These are phyloP conservation scores for Clarireedia paspali DNA, from an alignment of 2,329 filamentous ascomycete species.

Conservation along the genomic window DNA sequence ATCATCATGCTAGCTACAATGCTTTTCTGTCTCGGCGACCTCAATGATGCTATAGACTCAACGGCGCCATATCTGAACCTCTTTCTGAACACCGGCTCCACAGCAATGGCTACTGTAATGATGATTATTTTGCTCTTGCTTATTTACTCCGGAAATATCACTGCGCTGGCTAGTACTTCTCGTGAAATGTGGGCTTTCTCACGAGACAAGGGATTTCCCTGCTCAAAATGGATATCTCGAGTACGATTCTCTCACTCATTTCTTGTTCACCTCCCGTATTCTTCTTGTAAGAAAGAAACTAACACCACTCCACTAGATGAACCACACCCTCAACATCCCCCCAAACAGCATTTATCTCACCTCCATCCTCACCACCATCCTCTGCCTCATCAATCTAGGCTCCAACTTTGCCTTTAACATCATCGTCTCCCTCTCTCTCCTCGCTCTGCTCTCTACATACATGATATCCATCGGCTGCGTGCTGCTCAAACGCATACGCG, in stretches of 20 bases:
- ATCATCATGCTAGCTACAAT: slow-evolving; percentile 32
- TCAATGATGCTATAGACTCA: slow-evolving; percentile 37
- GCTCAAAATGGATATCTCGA: slow-evolving; percentile 33
- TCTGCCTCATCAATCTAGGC: slow-evolving; percentile 40
- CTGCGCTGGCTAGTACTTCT: slow-evolving; percentile 30
- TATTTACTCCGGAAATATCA: slow-evolving; percentile 33
- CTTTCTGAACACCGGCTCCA: slow-evolving; percentile 35
- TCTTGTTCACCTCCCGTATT: neutral
- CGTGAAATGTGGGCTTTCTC: slow-evolving; percentile 37
- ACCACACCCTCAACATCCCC: slow-evolving; percentile 25
- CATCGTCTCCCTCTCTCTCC: slow-evolving; percentile 43
- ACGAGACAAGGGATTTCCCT: slow-evolving; percentile 13
- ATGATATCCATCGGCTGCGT: slow-evolving; percentile 40
- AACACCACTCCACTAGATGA: slow-evolving; percentile 20
- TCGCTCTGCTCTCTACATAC: slow-evolving; percentile 43
- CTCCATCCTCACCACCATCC: slow-evolving; percentile 13
- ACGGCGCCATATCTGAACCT: slow-evolving; percentile 33
- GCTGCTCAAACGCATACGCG: slow-evolving; percentile 29
- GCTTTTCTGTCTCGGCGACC: slow-evolving; percentile 30
- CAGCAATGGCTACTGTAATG: slow-evolving; percentile 39
- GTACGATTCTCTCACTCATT: slow-evolving; percentile 15
- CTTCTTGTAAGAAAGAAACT: neutral
- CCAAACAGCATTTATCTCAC: slow-evolving; percentile 21
- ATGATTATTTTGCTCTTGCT: slow-evolving; percentile 36
- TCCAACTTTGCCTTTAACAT: slow-evolving; percentile 45